Percentiles rank a stretch among this genome's conserved stretches.
Evolutionary conservation across 129 eudicot genomes (phyloP).

Genomic region (Ambrosia trifida): DNA sequence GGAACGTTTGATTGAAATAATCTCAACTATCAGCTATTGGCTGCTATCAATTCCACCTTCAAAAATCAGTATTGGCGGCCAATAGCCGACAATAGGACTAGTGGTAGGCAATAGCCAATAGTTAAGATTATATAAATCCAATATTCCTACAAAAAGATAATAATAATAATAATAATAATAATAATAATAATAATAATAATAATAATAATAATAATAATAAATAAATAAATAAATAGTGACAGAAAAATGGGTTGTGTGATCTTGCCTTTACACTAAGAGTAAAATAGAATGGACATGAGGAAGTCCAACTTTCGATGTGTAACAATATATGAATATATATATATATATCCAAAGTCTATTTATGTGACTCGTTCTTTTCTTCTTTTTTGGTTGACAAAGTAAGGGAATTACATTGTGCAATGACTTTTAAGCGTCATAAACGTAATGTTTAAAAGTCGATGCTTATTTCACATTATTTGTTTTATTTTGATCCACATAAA

Average conservation of each 20-base stretch:
- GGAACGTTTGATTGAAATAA: no score
- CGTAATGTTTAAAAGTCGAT: neutral
- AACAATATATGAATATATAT: neutral
- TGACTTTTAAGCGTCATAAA: neutral
- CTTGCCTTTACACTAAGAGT: neutral
- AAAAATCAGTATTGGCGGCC: no score
- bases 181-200: no score
- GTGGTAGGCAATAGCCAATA: no score
- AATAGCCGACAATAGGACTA: no score
- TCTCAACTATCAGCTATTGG: no score
- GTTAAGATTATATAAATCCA: no score
- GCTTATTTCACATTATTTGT: neutral
- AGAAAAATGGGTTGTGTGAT: neutral
- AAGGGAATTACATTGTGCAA: neutral
- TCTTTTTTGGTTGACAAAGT: neutral
- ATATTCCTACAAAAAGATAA: no score
- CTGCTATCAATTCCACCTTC: no score
- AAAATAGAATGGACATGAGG: neutral
- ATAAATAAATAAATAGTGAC: no score
- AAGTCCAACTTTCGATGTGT: neutral
- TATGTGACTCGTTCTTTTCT: neutral
- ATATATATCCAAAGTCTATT: neutral
- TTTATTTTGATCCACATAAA: neutral
- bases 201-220: no score
- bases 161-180: no score